Evolutionary conservation across 805 yeast genomes (phyloP), one percentile per base, ranked within the genome.

Genomic region (Yamadazyma insecticola): DNA sequence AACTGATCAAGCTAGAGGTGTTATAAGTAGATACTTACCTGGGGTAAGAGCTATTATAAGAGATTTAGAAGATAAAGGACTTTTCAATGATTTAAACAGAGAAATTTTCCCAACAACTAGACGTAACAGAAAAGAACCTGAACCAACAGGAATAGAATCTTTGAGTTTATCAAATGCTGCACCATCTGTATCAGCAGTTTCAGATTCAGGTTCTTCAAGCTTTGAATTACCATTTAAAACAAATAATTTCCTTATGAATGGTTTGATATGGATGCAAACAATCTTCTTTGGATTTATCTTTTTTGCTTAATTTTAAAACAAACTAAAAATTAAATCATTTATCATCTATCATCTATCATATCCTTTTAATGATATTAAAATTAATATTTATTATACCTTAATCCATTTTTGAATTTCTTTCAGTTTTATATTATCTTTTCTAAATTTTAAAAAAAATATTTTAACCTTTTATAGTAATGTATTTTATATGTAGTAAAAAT

Each of bases 11-110:
- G n/a, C n/a, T n/a, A 23, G 36, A 3, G 39, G 40, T 9, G 15
- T 34, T 7, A 26, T 43, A 9, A 53, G 51, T 19, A 51, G 54
- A 37, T 64, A 63, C 38, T 31, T 48, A 11, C 41, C 45, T 7
- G 69, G 66, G 4, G 30, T 63, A 14, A 40, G 43, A 27, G 49
- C 39, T n/a, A 55, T 63, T 12, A 28, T 62, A 24, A 24, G 30
- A 5, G 66, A 54, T 26, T 54, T 63, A 21, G 65, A 65, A 36
- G 29, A 44, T 18, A 48, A 47, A 24, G 70, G 70, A 5, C 47
- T 60, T 7, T 65, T 65, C 35, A 53, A 43, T 12, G 55, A 60
- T 33, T 57, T 65, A 50, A 65, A 65, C 43, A 33, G 50, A 26
- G 54, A 48, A 26, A 39, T 65, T 16, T 41, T 41, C 36, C 42